Percentiles rank a stretch among this genome's conserved stretches.
These are phyloP conservation scores for Hordeum pubiflorum DNA, from an alignment of 202 grass and related monocot genomes.

Conservation along the genomic window DNA sequence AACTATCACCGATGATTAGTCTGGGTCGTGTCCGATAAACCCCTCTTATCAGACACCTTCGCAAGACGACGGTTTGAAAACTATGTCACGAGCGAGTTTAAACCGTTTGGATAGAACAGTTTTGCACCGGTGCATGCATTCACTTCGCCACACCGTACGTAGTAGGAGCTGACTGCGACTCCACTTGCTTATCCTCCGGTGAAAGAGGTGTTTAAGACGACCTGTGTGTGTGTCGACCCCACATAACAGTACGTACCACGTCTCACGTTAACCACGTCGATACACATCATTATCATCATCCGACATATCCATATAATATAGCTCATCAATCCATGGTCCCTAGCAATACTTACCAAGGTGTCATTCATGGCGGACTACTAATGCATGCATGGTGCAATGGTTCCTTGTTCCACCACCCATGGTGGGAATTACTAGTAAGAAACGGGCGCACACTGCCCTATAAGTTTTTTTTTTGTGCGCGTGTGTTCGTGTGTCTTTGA, in stretches of 20 bases:
- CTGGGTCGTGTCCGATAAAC: no score
- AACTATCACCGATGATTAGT: no score
- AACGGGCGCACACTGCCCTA: not conserved
- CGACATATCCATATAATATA: no score
- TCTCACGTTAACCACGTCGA: conserved; percentile 39
- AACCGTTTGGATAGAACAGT: no score
- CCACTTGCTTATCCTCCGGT: conserved; percentile 15
- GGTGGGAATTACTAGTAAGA: no score
- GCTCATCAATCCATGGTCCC: not conserved
- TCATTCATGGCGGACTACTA: not conserved
- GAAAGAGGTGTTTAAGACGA: conserved; percentile 18
- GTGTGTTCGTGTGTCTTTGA: no score
- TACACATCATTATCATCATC: not conserved
- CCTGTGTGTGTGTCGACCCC: no score
- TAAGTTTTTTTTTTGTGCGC: no score
- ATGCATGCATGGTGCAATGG: not conserved
- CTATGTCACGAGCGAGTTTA: no score
- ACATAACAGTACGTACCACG: not conserved
- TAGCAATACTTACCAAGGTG: not conserved
- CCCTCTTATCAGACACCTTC: no score
- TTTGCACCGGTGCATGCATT: not conserved
- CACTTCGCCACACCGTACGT: not conserved
- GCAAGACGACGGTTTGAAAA: no score
- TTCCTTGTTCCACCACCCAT: not conserved
- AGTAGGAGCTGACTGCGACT: not conserved